Percentiles rank a stretch among this genome's conserved stretches.
Conservation (phyloP, 148 eudicot genomes). For the Chenopodium berlandieri region DNA sequence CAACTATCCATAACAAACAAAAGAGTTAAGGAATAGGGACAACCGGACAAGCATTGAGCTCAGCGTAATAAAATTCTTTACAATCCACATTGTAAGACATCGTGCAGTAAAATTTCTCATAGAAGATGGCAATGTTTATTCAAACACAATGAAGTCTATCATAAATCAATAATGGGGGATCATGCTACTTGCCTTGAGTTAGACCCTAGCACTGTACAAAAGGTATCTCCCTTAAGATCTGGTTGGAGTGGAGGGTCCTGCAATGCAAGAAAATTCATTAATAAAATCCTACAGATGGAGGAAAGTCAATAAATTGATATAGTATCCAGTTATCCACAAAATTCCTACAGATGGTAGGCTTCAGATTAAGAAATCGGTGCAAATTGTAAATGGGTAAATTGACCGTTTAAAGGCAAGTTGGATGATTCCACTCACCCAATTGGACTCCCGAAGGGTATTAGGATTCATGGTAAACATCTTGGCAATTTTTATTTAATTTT, state of each 20-base stretch:
- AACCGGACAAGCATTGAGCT: not conserved
- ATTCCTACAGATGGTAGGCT: not conserved
- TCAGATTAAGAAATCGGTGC: too few species aligned
- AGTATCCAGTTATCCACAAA: not conserved
- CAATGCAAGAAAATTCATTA: conserved; percentile 4
- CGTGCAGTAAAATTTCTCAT: not conserved
- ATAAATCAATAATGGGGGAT: not conserved
- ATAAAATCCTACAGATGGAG: not conserved
- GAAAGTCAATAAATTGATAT: not conserved
- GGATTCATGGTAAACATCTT: too few species aligned
- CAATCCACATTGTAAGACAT: not conserved
- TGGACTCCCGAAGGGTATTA: too few species aligned
- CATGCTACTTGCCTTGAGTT: conserved; percentile 52
- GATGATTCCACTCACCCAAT: too few species aligned
- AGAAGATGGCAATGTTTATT: not conserved
- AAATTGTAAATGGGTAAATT: too few species aligned
- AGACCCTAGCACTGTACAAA: conserved; percentile 86
- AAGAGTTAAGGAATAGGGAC: not conserved
- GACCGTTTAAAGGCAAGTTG: too few species aligned
- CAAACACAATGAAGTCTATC: not conserved
- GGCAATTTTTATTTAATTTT: too few species aligned
- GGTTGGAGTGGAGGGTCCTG: conserved; percentile 85
- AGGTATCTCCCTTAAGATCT: conserved; percentile 75
- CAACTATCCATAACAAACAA: not conserved
- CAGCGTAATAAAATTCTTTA: not conserved